Evolutionary conservation across 1,284 basidiomycete genomes (phyloP), one percentile per base, ranked within the genome.

Genomic region (Tetrapyrgos nigripes): DNA sequence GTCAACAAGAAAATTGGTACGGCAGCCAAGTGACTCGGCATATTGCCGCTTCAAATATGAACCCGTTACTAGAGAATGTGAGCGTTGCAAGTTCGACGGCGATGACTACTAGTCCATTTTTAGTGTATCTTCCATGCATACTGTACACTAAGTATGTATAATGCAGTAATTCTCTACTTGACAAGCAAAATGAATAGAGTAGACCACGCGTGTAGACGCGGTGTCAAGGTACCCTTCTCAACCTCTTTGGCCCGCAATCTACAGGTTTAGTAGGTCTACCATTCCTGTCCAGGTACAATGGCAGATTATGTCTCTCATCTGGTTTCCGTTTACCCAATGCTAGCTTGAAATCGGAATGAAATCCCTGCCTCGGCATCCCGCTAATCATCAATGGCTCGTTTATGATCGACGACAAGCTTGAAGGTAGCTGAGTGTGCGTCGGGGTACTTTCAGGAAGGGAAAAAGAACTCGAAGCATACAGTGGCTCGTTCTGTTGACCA

Each of bases 351-450:
- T 64, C 63, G 28, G 57, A 67, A 14, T 48, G 53, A 33, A 68
- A 68, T 10, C 67, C 65, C 4, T 64, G 66, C 11, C 40, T 50
- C 26, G 65, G 63, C 62, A 68, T 62, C 1, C 67, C 65, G 31
- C 9, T 33, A 14, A 11, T 66, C 64, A 33, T 11, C 28, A 50
- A 17, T 29, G 29, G n/a, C 13, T 40, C 45, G 53, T 43, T 35
- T n/a, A 40, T 37, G 14, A 35, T 44, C 11, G 51, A 43, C 24
- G 50, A 49, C 10, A 53, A 31, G 9, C 24, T 40, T 19, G 57
- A 63, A 8, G 37, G 31, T 10, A 24, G 59, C 13, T 53, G 54
- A 26, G 54, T 3, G 37, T 33, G 24, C 54, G 60, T 53, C 59
- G 28, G 35, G 26, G 14, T 6, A 8, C 19, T 44, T 35, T 26